Evolutionary conservation across 1,284 basidiomycete genomes (phyloP), one percentile per base, ranked within the genome.

Genomic region (Trichosporon coremiiforme): DNA sequence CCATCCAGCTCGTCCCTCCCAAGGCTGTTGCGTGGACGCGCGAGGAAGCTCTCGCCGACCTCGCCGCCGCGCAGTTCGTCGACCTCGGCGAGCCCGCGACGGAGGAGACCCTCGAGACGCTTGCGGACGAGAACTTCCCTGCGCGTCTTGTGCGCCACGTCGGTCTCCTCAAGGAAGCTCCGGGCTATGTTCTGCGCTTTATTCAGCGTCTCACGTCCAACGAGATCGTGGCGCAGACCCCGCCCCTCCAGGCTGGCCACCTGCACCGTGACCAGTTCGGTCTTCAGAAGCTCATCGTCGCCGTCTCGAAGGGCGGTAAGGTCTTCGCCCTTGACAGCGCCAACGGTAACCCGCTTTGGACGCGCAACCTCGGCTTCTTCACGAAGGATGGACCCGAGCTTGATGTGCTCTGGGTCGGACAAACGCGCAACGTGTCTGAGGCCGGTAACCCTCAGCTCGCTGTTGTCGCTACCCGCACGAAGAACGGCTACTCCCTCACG

Each of bases 281-380:
- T 0, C 93, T 97, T 82, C 87, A 91, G 64, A 93, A 97, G 80
- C 81, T 98, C 50, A 87, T 95, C 65, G 87, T 97, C 2, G 87
- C 86, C 2, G 91, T 89, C 0, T 93, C 92, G 1, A 75, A 84
- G 1, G 85, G 87, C 38, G 93, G 94, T 20, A 94, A 93, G 79
- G 76, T 95, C 0, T 94, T 90, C 77, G 95, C 90, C 0, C 83
- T 97, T 65, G 93, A 97, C 78, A 91, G 90, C 4, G 87, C 88
- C 22, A 91, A 86, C 66, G 93, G 94, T 1, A 85, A 87, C 2
- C 86, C 92, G 31, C 78, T 95, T 0, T 95, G 94, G 94, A 89
- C 87, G 72, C 86, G 88, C 15, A 84, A 91, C 7, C 85, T 85
- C 1, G 82, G 82, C 33, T 63, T 78, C 36, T 80, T 77, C 12